Base-by-base conservation (phyloP, 768 basidiomycete species). In the Russula sp. region DNA sequence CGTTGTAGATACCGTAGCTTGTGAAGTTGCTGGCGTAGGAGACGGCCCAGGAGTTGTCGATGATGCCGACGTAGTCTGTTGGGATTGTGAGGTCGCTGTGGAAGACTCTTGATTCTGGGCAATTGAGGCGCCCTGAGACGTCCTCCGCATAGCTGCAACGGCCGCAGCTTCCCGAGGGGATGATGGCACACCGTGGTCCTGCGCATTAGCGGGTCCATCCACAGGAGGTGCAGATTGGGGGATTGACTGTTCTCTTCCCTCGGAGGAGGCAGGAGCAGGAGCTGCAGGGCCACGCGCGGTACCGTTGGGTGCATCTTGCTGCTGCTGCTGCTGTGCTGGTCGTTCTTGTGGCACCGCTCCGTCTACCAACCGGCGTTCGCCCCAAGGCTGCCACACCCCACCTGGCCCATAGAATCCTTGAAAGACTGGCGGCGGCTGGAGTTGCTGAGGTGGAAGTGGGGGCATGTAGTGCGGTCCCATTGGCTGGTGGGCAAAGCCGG, bases 101-200 rank as follows among this genome's bases (percentile, higher is more conserved):
- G 64, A 36, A 48, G 36, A 26, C 18, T 57, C 55, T 16, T 36
- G 38, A 22, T 32, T 50, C 22, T 49, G 64, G n/a, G 40, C 3
- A 30, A 36, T 57, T 34, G 64, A 32, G 1, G 54, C 36, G 10
- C 57, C 44, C 1, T 56, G 64, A 50, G 72, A 75, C 52, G 78
- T 72, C 62, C 89, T 80, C 64, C 82, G 81, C 64, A 89, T 67
- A 3, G 89, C 88, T 14, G 91, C 90, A 44, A 79, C 77, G 42
- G 85, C 86, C 24, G 90, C 89, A 1, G 86, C 87, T 49, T 80
- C 79, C 64, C 79, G 69, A 18, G 83, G 78, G 40, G 76, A 73
- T 56, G 71, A 65, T 11, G 70, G 64, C 38, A 69, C 70, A 66
- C 53, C 59, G 28, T 59, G 30, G 44, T 61, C 60, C 55, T 42